Conservation (phyloP, 495 filamentous ascomycete genomes). For the Clohesyomyces aquaticus region DNA sequence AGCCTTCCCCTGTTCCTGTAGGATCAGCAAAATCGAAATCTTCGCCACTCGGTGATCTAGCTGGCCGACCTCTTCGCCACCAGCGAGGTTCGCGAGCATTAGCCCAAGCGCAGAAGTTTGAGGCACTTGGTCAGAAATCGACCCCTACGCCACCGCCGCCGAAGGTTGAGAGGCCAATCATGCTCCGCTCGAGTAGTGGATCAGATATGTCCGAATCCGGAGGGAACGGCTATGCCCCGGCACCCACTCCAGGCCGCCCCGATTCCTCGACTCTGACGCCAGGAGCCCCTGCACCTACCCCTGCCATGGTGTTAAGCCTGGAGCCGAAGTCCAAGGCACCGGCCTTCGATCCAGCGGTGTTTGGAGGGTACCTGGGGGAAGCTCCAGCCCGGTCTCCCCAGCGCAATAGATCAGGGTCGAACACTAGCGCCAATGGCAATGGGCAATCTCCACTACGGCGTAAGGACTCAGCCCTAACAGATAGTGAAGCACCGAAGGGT, state of each 20-base stretch:
- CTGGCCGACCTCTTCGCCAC: no score
- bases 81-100: slow-evolving; percentile 22
- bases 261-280: slow-evolving; percentile 6
- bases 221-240: background rate
- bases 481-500: slow-evolving; percentile 2
- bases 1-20: no score
- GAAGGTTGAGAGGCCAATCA: background rate
- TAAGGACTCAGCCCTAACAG: slow-evolving; percentile 5
- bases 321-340: background rate
- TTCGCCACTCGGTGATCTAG: no score
- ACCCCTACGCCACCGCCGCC: background rate
- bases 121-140: slow-evolving; percentile 17
- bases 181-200: slow-evolving; percentile 3
- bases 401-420: background rate
- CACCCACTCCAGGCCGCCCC: slow-evolving; percentile 2
- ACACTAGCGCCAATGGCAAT: background rate
- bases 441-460: background rate
- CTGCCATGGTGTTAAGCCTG: background rate
- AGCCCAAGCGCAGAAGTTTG: slow-evolving; percentile 34
- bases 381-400: background rate
- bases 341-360: slow-evolving; percentile 22
- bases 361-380: slow-evolving; percentile 6
- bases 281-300: background rate
- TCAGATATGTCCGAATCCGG: slow-evolving; percentile 8
- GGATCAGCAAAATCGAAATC: no score